phyloP scores from a whole-genome alignment of 2,329 filamentous ascomycete species.

The Fusarium sp. region DNA sequence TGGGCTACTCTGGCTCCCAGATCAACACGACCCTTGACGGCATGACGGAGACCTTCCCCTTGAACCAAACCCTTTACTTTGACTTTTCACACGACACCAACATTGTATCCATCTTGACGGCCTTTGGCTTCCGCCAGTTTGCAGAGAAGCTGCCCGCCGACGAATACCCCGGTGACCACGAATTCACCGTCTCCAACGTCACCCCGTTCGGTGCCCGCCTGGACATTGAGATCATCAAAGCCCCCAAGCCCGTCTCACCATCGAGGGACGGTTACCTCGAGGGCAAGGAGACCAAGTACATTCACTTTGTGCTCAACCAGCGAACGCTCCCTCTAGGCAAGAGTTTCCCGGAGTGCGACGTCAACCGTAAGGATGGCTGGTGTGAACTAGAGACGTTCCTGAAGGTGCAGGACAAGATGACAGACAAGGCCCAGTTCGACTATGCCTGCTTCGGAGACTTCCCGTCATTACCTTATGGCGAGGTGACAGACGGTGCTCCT shows the following conservation, averaged over 20 bases:
- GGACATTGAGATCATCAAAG: slow-evolving; percentile 81
- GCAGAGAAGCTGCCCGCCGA: slow-evolving; percentile 70
- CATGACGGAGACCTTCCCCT: slow-evolving; percentile 78
- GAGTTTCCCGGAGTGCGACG: slow-evolving; percentile 77
- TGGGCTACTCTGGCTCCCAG: slow-evolving; percentile 71
- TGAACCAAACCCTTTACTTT: slow-evolving; percentile 81
- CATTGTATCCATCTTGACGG: slow-evolving; percentile 78
- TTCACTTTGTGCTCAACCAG: slow-evolving; percentile 84
- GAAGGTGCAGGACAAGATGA: slow-evolving; percentile 71
- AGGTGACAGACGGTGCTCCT: slow-evolving; percentile 58
- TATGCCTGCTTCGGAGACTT: slow-evolving; percentile 76
- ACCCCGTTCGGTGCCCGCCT: slow-evolving; percentile 81
- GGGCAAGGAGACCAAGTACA: slow-evolving; percentile 74
- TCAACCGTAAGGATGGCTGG: slow-evolving; percentile 79
- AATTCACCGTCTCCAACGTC: slow-evolving; percentile 77
- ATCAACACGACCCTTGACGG: slow-evolving; percentile 81
- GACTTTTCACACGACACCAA: slow-evolving; percentile 87
- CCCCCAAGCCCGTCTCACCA: slow-evolving; percentile 74
- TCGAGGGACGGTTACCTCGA: slow-evolving; percentile 68
- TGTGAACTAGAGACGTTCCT: slow-evolving; percentile 81
- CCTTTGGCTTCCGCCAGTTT: slow-evolving; percentile 82
- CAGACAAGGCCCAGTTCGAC: slow-evolving; percentile 73
- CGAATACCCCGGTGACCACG: slow-evolving; percentile 69
- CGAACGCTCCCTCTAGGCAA: slow-evolving; percentile 78
- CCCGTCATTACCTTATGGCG: slow-evolving; percentile 54